Percentiles rank a stretch among this genome's conserved stretches.
phyloP scores from a whole-genome alignment of 1,284 basidiomycete species.

The Leccinum solheimii region DNA sequence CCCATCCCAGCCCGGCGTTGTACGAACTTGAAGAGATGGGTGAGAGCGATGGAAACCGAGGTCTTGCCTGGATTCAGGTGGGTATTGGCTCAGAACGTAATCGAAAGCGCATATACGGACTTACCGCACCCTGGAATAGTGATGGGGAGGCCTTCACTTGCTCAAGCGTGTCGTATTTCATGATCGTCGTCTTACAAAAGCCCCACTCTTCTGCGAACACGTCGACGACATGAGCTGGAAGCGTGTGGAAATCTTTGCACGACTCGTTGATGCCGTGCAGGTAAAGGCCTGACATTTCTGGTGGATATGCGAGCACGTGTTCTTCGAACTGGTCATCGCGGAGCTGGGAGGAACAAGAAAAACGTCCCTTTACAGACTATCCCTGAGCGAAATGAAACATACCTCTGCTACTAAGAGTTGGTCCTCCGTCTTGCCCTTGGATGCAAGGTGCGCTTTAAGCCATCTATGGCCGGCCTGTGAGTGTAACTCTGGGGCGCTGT shows the following conservation, averaged over 20 bases:
- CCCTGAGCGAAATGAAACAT: slow-evolving; percentile 15
- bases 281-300: slow-evolving; percentile 87
- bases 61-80: slow-evolving; percentile 73
- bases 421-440: slow-evolving; percentile 66
- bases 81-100: background rate
- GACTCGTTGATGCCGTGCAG: slow-evolving; percentile 90
- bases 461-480: slow-evolving; percentile 81
- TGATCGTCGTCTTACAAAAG: slow-evolving; percentile 74
- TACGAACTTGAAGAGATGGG: slow-evolving; percentile 80
- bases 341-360: slow-evolving; percentile 54
- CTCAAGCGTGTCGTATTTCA: slow-evolving; percentile 58
- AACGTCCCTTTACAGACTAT: background rate
- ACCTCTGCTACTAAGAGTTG: slow-evolving; percentile 90
- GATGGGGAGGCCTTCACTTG: slow-evolving; percentile 83
- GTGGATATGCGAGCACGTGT: slow-evolving; percentile 86
- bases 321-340: slow-evolving; percentile 99
- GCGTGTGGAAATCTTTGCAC: slow-evolving; percentile 73
- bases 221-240: slow-evolving; percentile 68
- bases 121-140: slow-evolving; percentile 91
- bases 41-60: slow-evolving; percentile 76
- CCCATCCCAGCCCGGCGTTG: slow-evolving; percentile 91
- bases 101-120: slow-evolving; percentile 30
- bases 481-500: slow-evolving; percentile 53
- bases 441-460: slow-evolving; percentile 73
- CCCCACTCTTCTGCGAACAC: slow-evolving; percentile 89